Evolutionary conservation across 768 basidiomycete genomes (phyloP), one percentile per base, ranked within the genome.

Genomic region (Termitomyces sp.): DNA sequence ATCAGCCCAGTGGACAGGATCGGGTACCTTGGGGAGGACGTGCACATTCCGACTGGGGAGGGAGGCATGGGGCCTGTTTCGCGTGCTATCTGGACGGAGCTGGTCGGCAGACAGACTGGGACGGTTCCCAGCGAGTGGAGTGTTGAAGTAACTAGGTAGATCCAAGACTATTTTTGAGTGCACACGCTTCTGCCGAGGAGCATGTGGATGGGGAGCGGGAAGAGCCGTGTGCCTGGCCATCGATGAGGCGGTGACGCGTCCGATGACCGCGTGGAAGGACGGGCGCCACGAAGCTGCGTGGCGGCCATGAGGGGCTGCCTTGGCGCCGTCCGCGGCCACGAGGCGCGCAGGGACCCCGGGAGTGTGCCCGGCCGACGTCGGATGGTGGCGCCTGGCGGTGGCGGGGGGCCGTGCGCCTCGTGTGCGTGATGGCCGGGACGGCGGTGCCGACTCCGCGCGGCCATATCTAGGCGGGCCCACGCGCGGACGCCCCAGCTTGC

Each of bases 51-150:
- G 0, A 82, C 79, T 11, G 83, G 85, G 18, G 72, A 74, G 55
- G 87, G 84, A 59, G 92, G 92, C 0, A 84, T 94, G 84, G 93
- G 93, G 0, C 85, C 86, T 0, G 78, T 97, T 14, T 90, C 89
- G 11, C 77, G 81, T 14, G 84, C 83, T 18, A 76, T 96, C 40
- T 83, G 86, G 71, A 79, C 79, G 52, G 82, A 86, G 62, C 77
- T 97, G n/a, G 77, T 86, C 32, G 91, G 79, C 76, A 85, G 90
- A 55, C 92, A 96, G 72, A 87, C 84, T 60, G 93, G 93, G 4
- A 71, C 73, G 60, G 85, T 93, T 56, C 74, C 81, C 45, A 90
- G 89, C 68, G 84, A 87, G 30, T 96, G 93, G 93, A 89, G 84
- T 67, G 85, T 89, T 26, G 63, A 70, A 16, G 72, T 81, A 38